A percentile compares a stretch with the other conserved stretches of the same genome.
phyloP scores from a whole-genome alignment of 1,284 basidiomycete genomes.

The Rhodotorula sp. region DNA sequence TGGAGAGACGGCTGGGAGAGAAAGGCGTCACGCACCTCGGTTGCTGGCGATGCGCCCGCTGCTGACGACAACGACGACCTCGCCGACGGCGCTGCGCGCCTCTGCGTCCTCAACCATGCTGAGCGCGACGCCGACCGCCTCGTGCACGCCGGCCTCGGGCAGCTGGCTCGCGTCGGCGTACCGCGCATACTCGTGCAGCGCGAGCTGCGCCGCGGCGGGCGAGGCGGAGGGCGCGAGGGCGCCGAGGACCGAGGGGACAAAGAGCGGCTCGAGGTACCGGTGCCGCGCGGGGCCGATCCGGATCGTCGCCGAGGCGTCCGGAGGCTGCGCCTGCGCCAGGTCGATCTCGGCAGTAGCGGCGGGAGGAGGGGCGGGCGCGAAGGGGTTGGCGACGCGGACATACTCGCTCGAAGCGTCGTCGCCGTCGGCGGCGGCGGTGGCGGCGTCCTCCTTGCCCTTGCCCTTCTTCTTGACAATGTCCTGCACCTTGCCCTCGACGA shows the following conservation, averaged over 20 bases:
- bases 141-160: conserved; percentile 38
- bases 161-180: neutral
- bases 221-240: conserved; percentile 28
- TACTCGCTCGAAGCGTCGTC: conserved; percentile 63
- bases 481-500: conserved; percentile 53
- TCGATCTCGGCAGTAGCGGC: conserved; percentile 48
- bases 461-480: conserved; percentile 66
- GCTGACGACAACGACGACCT: conserved; percentile 66
- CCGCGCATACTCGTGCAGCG: conserved; percentile 43
- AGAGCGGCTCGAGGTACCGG: conserved; percentile 84
- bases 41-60: conserved; percentile 79
- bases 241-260: conserved; percentile 62
- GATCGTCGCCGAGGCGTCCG: conserved; percentile 57
- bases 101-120: conserved; percentile 46
- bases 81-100: conserved; percentile 72
- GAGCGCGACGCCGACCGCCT: conserved; percentile 57
- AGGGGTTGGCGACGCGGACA: conserved; percentile 73
- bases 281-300: conserved; percentile 84
- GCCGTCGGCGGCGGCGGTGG: conserved; percentile 12
- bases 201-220: conserved; percentile 16
- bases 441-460: conserved; percentile 7
- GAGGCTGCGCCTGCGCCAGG: conserved; percentile 3
- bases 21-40: conserved; percentile 57
- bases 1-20: neutral
- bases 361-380: conserved; percentile 59